Percentiles rank a stretch among this genome's conserved stretches.
These are phyloP conservation scores for Leptodermis oblonga DNA, from an alignment of 257 asterid genomes.

Conservation along the genomic window DNA sequence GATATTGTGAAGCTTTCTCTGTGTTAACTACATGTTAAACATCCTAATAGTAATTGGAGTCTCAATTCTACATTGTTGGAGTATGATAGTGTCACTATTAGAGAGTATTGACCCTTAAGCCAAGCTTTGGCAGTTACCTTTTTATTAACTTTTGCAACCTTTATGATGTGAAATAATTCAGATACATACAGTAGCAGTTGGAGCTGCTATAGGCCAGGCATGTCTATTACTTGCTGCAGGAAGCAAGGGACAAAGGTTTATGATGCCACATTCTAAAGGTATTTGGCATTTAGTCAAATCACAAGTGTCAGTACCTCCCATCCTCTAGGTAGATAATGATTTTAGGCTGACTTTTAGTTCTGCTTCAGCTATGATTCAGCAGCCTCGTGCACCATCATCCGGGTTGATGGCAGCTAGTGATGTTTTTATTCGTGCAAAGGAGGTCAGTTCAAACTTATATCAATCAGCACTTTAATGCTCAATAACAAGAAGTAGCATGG, in stretches of 20 bases:
- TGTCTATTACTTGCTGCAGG: slow-evolving; percentile 94
- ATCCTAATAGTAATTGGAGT: too few relatives aligned
- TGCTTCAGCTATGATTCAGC: slow-evolving; percentile 85
- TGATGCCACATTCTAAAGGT: slow-evolving; percentile 95
- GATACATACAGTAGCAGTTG: slow-evolving; percentile 83
- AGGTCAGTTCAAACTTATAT: slow-evolving; percentile 44
- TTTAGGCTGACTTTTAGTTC: slow-evolving; percentile 16
- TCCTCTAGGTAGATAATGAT: slow-evolving; percentile 13
- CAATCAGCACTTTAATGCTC: background rate
- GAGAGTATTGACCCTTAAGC: background rate
- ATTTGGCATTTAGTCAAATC: slow-evolving; percentile 8
- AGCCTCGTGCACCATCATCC: slow-evolving; percentile 78
- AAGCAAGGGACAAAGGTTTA: slow-evolving; percentile 76
- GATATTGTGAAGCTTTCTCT: background rate
- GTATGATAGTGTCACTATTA: background rate
- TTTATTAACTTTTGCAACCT: background rate
- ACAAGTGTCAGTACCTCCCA: background rate
- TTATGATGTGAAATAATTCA: slow-evolving; percentile 30
- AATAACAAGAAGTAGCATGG: background rate
- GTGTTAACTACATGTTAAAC: background rate
- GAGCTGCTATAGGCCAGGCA: slow-evolving; percentile 91
- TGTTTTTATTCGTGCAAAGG: slow-evolving; percentile 77
- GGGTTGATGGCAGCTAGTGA: slow-evolving; percentile 91
- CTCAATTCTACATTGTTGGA: background rate
- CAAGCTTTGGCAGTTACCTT: background rate